Percentiles rank a stretch among this genome's conserved stretches.
Conservation (phyloP, 768 basidiomycete species). For the Candolleomyces aberdarensis region DNA sequence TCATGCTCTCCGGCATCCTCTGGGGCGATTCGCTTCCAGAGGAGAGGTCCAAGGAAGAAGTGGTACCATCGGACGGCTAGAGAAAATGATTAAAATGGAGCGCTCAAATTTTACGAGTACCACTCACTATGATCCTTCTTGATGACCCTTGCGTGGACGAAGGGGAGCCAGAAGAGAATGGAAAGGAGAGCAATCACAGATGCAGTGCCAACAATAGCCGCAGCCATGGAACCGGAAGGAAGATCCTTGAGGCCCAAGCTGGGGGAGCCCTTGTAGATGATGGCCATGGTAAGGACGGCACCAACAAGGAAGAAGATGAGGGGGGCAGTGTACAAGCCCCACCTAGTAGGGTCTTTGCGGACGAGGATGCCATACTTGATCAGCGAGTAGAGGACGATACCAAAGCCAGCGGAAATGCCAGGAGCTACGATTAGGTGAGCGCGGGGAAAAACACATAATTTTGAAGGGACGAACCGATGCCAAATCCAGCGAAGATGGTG, state of each 20-base stretch:
- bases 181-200: slow-evolving; percentile 21
- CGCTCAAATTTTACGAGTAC: background rate
- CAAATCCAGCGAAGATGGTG: slow-evolving; percentile 23
- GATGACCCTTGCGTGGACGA: slow-evolving; percentile 23
- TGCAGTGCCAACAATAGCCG: slow-evolving; percentile 19
- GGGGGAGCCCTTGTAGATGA: slow-evolving; percentile 25
- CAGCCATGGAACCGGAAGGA: slow-evolving; percentile 11
- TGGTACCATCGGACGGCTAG: slow-evolving; percentile 25
- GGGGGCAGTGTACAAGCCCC: slow-evolving; percentile 22
- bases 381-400: slow-evolving; percentile 16
- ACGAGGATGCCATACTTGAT: slow-evolving; percentile 23
- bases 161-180: slow-evolving; percentile 25
- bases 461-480: slow-evolving; percentile 14
- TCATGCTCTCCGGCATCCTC: slow-evolving; percentile 14
- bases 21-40: slow-evolving; percentile 23
- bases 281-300: slow-evolving; percentile 23
- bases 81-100: background rate
- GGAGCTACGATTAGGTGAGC: slow-evolving; percentile 12
- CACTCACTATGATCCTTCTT: slow-evolving; percentile 25
- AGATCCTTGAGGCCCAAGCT: slow-evolving; percentile 19
- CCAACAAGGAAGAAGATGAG: slow-evolving; percentile 25
- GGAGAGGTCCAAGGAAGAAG: slow-evolving; percentile 26
- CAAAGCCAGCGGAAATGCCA: slow-evolving; percentile 16
- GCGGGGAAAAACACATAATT: slow-evolving; percentile 6
- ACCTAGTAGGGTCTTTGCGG: slow-evolving; percentile 18